Percentiles rank a stretch among this genome's conserved stretches.
phyloP scores from a whole-genome alignment of 768 basidiomycete species.

The Kwoniella europaea region DNA sequence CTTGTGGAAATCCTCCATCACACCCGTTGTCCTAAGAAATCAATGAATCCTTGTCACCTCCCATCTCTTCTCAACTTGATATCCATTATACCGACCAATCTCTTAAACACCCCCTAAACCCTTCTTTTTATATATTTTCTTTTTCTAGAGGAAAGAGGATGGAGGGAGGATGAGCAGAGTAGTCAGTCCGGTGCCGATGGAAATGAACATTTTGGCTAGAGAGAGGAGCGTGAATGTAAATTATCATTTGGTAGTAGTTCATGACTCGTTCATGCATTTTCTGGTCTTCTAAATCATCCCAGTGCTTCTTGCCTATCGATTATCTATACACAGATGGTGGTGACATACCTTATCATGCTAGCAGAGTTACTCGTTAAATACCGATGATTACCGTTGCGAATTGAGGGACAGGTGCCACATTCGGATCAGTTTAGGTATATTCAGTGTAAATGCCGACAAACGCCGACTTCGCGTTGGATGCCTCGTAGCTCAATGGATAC shows the following conservation, averaged over 20 bases:
- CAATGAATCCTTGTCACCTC: constrained; percentile 3
- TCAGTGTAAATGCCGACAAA: too few species aligned
- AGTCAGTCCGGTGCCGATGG: neutral
- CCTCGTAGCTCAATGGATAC: too few species aligned
- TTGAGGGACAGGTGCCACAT: too few species aligned
- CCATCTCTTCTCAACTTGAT: neutral
- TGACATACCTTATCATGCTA: neutral
- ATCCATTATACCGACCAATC: neutral
- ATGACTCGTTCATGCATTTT: constrained; percentile 14
- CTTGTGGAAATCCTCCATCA: neutral
- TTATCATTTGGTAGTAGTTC: constrained; percentile 3
- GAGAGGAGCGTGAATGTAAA: neutral
- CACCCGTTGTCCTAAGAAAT: constrained; percentile 1
- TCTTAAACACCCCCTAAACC: neutral
- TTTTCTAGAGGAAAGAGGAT: neutral
- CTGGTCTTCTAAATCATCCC: constrained; percentile 10
- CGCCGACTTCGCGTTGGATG: too few species aligned
- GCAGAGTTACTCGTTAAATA: neutral
- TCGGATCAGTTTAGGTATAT: too few species aligned
- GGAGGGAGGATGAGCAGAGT: neutral
- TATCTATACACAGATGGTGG: too few species aligned
- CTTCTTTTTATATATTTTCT: neutral
- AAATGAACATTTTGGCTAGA: neutral
- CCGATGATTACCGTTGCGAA: too few species aligned
- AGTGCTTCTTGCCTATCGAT: neutral